A percentile compares a stretch with the other conserved stretches of the same genome.
These are phyloP conservation scores for Rhododendron molle DNA, from an alignment of 148 eudicot genomes.

Conservation along the genomic window DNA sequence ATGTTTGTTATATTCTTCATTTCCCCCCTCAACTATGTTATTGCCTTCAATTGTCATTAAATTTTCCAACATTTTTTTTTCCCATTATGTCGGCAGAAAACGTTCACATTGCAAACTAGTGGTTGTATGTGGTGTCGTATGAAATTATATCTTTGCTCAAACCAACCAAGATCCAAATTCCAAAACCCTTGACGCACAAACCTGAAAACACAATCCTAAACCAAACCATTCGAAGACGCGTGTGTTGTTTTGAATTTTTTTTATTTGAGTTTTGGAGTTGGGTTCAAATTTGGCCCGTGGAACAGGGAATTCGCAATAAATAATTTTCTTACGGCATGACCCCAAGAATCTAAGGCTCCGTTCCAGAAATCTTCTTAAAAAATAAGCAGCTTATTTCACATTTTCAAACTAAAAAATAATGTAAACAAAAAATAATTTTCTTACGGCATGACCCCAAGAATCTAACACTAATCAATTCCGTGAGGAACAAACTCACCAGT, in stretches of 20 bases:
- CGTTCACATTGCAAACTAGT: not conserved
- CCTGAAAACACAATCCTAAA: not conserved
- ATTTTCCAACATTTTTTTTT: not conserved
- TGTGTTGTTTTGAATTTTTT: not conserved
- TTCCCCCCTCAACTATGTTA: not conserved
- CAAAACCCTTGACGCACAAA: not conserved
- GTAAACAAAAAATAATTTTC: no score
- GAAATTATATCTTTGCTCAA: not conserved
- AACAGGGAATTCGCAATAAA: no score
- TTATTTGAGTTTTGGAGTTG: not conserved
- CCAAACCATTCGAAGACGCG: not conserved
- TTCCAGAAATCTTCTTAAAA: no score
- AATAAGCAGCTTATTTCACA: no score
- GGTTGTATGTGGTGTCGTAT: not conserved
- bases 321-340: no score
- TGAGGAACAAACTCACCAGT: fast-evolving
- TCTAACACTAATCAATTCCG: not conserved
- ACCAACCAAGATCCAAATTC: not conserved
- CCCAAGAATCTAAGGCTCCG: not conserved
- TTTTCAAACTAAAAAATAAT: no score
- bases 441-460: no score
- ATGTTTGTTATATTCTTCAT: not conserved
- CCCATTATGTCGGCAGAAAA: not conserved
- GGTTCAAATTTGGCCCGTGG: not conserved
- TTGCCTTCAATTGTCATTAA: not conserved